Base-by-base conservation (phyloP, 208 protist genomes). In the Blechomonas ayalai region DNA sequence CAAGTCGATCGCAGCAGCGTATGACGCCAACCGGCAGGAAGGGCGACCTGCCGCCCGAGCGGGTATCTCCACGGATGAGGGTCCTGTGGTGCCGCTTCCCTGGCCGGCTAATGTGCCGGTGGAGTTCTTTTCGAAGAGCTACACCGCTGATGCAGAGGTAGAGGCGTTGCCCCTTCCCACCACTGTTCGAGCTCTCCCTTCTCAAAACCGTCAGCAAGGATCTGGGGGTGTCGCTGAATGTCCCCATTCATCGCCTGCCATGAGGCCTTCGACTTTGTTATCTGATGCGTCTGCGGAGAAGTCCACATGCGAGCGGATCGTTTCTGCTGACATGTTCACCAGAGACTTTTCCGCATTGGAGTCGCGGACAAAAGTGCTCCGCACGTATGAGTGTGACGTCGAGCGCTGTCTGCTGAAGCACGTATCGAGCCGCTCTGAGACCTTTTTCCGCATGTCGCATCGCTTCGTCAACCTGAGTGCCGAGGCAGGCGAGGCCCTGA, bases 351-450 rank as follows among this genome's bases (percentile, higher is more conserved):
- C 82, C 35, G 64, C 58, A n/a, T 50, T 93, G 5, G 82, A 94
- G 55, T 18, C 38, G 20, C 70, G 79, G 20, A 67, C 63, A 43
- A 76, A 69, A 43, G 53, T 82, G 43, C 66, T 96, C 34, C 77
- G 82, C 7, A 35, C 49, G 32, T 96, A 69, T 67, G 72, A 91
- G 46, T 42, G 44, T 13, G 68, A 37, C 3, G 89, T 96, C 15
- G 81, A 94, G 48, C 32, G 47, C 19, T 91, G 77, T 33, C 48
- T 96, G 41, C 51, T 92, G 32, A 49, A 71, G 39, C 89, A 93
- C 55, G 89, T 94, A 10, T 78, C 84, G 60, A 73, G 67, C 52
- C 72, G 70, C 22, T 90, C 83, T 10, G 78, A 86, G 42, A 66
- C 86, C 52, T 93, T 96, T 62, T 92, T 93, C 54, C 39, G 22